Base-by-base conservation (phyloP, 306 rosid genomes). In the Rosa lucieae region DNA sequence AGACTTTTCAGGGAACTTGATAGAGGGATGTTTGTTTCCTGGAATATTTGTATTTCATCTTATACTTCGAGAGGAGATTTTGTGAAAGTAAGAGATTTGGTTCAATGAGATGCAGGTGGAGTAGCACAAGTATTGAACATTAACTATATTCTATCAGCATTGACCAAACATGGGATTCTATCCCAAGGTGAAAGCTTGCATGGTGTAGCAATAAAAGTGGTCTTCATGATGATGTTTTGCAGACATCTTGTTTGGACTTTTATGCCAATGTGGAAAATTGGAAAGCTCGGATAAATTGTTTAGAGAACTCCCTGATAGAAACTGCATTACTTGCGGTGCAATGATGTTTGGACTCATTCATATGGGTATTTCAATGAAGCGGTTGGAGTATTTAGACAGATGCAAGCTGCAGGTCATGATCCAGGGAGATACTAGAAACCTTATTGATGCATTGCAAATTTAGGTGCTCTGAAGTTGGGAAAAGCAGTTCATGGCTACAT, bases 271-370 rank as follows among this genome's bases (percentile, higher is more conserved):
- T 40, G 89, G 89, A 59, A 39, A 77, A 78, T 51, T 85, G 59
- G 88, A 66, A 78, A 76, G 43, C 68, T 83, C 90, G 3, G 72
- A 78, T 65, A 79, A 78, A 32, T 61, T 88, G 63, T 90, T 83
- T 65, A 59, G 74, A 73, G 88, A 81, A 78, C 81, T 81, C 79
- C 75, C 37, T 42, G 58, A 1, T 43, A 81, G 77, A 77, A 86
- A 85, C 73, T 78, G 47, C 82, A 80, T 90, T 74, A 85, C 83
- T 3, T 83, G 81, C 84, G 59, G 85, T 81, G 89, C 90, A 43
- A 88, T 86, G 89, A 90, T 88, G 88, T 84, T 85, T 4, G 85
- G 90, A 76, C 82, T 84, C 48, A 75, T 86, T 84, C 92, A 81
- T 52, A 88, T 78, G 92, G 90, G 43, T 75, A 58, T 70, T 83